These are phyloP conservation scores for Mycena haematopus DNA, from an alignment of 768 basidiomycete species.

Conservation along the genomic window DNA sequence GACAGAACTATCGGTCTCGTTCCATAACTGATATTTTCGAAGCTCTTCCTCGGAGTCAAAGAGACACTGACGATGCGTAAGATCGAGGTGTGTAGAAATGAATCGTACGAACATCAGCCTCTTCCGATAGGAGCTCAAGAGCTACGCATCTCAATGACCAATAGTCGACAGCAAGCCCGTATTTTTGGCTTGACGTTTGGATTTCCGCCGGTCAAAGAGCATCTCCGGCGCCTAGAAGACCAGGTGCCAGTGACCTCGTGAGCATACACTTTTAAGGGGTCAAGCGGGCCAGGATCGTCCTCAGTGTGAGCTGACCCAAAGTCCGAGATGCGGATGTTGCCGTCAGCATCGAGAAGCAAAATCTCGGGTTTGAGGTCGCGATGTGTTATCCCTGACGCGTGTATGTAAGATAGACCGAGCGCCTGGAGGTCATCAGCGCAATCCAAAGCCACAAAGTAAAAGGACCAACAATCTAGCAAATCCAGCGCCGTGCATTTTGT, in stretches of 20 bases:
- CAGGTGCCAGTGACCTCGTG: constrained; percentile 41
- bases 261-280: constrained; percentile 27
- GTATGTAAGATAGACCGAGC: constrained; percentile 51
- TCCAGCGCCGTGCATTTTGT: constrained; percentile 44
- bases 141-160: constrained; percentile 50
- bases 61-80: constrained; percentile 35
- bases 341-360: constrained; percentile 56
- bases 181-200: constrained; percentile 27
- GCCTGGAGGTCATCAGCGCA: constrained; percentile 35
- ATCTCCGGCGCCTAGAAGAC: constrained; percentile 50
- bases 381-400: constrained; percentile 68
- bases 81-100: background rate
- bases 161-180: constrained; percentile 46
- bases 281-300: constrained; percentile 21
- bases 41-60: constrained; percentile 37
- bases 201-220: constrained; percentile 33
- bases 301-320: constrained; percentile 45
- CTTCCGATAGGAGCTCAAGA: constrained; percentile 43
- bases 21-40: constrained; percentile 31
- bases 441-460: background rate
- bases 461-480: constrained; percentile 44
- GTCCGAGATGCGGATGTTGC: constrained; percentile 49
- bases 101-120: constrained; percentile 32
- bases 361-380: constrained; percentile 77
- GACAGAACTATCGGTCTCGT: constrained; percentile 12